Evolutionary conservation across 345 rosid genomes (phyloP).

Genomic region (Luvunga scandens): DNA sequence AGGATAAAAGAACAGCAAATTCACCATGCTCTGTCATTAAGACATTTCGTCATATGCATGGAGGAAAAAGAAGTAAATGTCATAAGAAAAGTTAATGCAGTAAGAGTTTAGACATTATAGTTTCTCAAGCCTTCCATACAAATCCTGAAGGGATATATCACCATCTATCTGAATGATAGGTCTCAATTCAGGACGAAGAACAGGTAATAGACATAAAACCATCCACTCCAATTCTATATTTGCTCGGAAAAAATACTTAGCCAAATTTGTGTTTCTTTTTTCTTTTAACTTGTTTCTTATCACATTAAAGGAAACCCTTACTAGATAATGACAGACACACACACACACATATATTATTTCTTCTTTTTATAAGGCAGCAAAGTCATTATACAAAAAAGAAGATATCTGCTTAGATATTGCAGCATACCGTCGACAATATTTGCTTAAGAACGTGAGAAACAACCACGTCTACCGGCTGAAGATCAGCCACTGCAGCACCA

Average conservation of each 20-base stretch:
- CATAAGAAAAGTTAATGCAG: background rate
- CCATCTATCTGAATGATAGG: too few species aligned
- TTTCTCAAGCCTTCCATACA: conserved; percentile 1
- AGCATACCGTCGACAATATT: conserved; percentile 72
- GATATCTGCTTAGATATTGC: conserved; percentile 9
- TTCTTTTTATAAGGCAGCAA: background rate
- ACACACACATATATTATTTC: background rate
- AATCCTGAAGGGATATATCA: too few species aligned
- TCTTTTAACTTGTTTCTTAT: background rate
- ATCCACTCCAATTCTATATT: too few species aligned
- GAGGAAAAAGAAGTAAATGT: background rate
- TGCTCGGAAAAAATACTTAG: too few species aligned
- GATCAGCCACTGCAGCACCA: conserved; percentile 88
- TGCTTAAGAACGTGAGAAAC: conserved; percentile 85
- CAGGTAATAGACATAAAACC: too few species aligned
- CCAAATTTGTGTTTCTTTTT: background rate
- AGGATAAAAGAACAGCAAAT: background rate
- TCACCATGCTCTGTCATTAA: background rate
- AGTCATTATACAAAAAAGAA: background rate
- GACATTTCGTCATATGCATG: background rate
- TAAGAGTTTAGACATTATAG: background rate
- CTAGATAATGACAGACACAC: too few species aligned
- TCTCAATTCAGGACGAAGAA: too few species aligned
- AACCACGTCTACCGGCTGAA: conserved; percentile 82
- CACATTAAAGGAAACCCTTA: too few species aligned